Evolutionary conservation across 2,329 filamentous ascomycete species (phyloP), one percentile per base, ranked within the genome.

Genomic region (Acrocalymma vagum): DNA sequence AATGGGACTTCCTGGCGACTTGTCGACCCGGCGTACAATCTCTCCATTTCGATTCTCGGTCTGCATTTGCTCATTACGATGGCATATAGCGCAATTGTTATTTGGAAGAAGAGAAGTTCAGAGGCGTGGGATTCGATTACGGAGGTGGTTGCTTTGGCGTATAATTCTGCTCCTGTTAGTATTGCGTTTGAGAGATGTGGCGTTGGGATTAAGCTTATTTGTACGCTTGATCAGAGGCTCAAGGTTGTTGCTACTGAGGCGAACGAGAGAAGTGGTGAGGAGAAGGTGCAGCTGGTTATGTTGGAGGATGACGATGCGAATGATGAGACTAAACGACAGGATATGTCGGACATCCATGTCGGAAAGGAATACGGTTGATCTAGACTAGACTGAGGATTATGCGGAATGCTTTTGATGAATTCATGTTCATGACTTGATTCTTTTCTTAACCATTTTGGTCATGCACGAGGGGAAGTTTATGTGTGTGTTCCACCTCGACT

Each of bases 1-100:
- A 30, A 38, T 13, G 36, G 27, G 20, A 38, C 36, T 8, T 27
- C 36, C 11, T 38, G 27, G 36, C 36, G 31, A 16, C 27, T 38
- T 4, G 17, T 15, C 14, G 29, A 40, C n/a, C 23, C 29, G 14
- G 30, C 37, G 6, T 14, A 25, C 4, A 33, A 34, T 22, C 21
- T 40, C 10, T 40, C 37, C 18, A 23, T 40, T 13, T 29, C 21
- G 4, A 16, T 33, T 9, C 37, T 40, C 23, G 29, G 22, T 6
- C 13, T 21, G 5, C 37, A 33, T 40, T 15, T 40, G 22, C 9
- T 22, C 5, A 17, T 34, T 10, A 29, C 30, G n/a, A 4, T 40
- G 6, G 7, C 34, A 6, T 29, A 40, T 22, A 40, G 29, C 22
- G 13, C 13, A 10, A 16, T 21, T 20, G 20, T 34, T 23, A 5